Conservation (phyloP, 768 basidiomycete genomes). For the Phylloporus sp. region DNA sequence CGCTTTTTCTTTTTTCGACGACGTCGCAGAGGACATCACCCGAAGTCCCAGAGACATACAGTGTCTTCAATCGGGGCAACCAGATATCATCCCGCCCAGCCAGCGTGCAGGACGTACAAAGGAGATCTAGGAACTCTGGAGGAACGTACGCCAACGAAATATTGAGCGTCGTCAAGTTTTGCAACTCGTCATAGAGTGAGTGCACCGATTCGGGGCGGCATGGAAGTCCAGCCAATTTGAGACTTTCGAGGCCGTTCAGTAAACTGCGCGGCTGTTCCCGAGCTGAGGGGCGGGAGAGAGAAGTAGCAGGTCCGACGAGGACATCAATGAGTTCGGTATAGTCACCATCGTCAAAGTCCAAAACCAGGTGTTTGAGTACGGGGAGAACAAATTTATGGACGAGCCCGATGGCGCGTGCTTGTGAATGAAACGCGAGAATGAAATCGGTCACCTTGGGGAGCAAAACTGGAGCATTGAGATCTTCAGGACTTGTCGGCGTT, state of each 20-base stretch:
- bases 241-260: slow-evolving; percentile 45
- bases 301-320: slow-evolving; percentile 30
- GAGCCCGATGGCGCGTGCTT: slow-evolving; percentile 35
- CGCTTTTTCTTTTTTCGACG: slow-evolving; percentile 38
- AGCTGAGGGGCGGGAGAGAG: slow-evolving; percentile 31
- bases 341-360: slow-evolving; percentile 58
- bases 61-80: slow-evolving; percentile 49
- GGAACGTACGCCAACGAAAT: slow-evolving; percentile 36
- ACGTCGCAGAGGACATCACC: slow-evolving; percentile 42
- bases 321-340: slow-evolving; percentile 46
- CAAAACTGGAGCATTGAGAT: slow-evolving; percentile 30
- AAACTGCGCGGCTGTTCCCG: slow-evolving; percentile 33
- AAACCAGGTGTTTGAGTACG: slow-evolving; percentile 33
- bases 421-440: slow-evolving; percentile 50
- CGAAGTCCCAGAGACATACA: slow-evolving; percentile 44
- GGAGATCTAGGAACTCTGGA: slow-evolving; percentile 22
- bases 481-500: slow-evolving; percentile 12
- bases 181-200: slow-evolving; percentile 45
- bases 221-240: slow-evolving; percentile 52
- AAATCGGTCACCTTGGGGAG: slow-evolving; percentile 30
- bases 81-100: slow-evolving; percentile 15
- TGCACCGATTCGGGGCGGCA: slow-evolving; percentile 35
- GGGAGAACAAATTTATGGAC: slow-evolving; percentile 33
- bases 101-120: slow-evolving; percentile 4
- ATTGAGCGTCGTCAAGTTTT: slow-evolving; percentile 42